Conservation (phyloP, 306 rosid genomes). For the Prunus salicina region DNA sequence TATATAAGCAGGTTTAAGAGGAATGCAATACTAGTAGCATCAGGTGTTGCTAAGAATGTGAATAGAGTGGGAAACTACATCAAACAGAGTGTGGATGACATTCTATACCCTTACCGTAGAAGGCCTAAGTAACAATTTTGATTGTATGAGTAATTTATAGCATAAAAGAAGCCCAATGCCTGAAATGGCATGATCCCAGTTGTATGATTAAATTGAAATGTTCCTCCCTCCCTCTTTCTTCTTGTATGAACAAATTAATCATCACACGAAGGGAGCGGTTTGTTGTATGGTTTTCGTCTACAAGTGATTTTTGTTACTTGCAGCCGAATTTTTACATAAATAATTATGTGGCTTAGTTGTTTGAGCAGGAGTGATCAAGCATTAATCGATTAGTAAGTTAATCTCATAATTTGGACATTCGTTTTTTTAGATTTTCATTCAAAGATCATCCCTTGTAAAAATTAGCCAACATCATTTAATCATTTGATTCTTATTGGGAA, state of each 20-base stretch:
- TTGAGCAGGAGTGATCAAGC: too few relatives aligned
- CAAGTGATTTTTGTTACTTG: too few relatives aligned
- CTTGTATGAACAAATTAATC: not conserved
- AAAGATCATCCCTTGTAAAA: too few relatives aligned
- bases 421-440: too few relatives aligned
- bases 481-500: too few relatives aligned
- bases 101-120: conserved; percentile 63
- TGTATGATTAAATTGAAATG: not conserved
- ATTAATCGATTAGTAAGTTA: too few relatives aligned
- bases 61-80: conserved; percentile 62
- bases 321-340: too few relatives aligned
- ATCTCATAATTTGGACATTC: too few relatives aligned
- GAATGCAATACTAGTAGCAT: conserved; percentile 76
- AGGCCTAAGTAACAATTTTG: conserved; percentile 54
- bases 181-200: conserved; percentile 13
- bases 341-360: too few relatives aligned
- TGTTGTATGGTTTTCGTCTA: not conserved
- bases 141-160: not conserved
- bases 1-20: conserved; percentile 62
- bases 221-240: not conserved
- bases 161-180: not conserved
- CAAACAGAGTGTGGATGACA: conserved; percentile 63
- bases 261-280: not conserved
- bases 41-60: conserved; percentile 71
- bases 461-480: too few relatives aligned